Percentiles rank a stretch among this genome's conserved stretches.
These are phyloP conservation scores for Ampelocalamus luodianensis DNA, from an alignment of 176 grass and related monocot species.

Conservation along the genomic window DNA sequence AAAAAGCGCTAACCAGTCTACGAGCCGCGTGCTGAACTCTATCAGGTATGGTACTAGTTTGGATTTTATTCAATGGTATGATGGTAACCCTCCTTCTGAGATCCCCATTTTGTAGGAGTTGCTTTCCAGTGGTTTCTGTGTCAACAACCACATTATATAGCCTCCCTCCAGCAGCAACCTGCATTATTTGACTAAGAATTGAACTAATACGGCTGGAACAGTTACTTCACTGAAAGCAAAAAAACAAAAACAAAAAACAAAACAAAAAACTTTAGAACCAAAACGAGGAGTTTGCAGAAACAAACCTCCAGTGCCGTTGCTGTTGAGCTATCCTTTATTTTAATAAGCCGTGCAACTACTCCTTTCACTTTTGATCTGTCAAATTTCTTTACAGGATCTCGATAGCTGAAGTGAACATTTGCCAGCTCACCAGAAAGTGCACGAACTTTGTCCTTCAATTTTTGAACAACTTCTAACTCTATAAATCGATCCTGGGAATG, in stretches of 20 bases:
- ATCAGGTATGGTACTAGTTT: slow-evolving; percentile 60
- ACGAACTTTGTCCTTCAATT: slow-evolving; percentile 72
- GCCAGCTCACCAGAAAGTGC: slow-evolving; percentile 69
- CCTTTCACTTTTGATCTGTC: slow-evolving; percentile 98
- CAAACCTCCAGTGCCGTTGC: slow-evolving; percentile 90
- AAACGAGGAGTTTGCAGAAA: slow-evolving; percentile 19
- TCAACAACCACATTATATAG: slow-evolving; percentile 95
- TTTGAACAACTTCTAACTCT: slow-evolving; percentile 62
- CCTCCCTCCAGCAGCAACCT: slow-evolving; percentile 89
- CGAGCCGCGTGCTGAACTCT: slow-evolving; percentile 78
- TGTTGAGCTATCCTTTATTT: slow-evolving; percentile 88
- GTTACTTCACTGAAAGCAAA: slow-evolving; percentile 19
- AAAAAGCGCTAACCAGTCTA: slow-evolving; percentile 66
- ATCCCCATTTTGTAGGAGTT: slow-evolving; percentile 71
- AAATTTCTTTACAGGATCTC: slow-evolving; percentile 85
- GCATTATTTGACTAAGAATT: slow-evolving; percentile 44
- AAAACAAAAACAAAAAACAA: too few relatives aligned
- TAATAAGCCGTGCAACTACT: slow-evolving; percentile 86
- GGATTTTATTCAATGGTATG: slow-evolving; percentile 95
- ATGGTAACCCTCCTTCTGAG: slow-evolving; percentile 85
- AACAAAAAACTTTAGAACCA: slow-evolving; percentile 2
- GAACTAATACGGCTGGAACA: slow-evolving; percentile 22
- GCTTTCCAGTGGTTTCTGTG: slow-evolving; percentile 88
- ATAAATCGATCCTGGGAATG: slow-evolving; percentile 63
- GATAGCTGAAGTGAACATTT: slow-evolving; percentile 79